Base-by-base conservation (phyloP, 352 stramenopile genomes). In the Pythium angustatum region DNA sequence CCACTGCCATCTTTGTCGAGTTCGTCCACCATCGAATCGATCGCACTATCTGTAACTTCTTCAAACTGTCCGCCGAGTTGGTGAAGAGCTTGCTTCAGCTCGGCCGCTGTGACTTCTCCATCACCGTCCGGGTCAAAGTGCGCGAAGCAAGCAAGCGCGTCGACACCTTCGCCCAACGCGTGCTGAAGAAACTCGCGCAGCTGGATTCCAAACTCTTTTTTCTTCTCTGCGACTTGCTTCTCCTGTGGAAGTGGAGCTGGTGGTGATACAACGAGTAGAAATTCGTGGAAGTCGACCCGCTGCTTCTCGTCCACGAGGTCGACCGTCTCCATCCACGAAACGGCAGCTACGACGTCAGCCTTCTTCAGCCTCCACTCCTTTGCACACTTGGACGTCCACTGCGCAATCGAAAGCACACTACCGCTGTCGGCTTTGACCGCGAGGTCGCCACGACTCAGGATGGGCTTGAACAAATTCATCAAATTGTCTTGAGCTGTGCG, bases 61-160 rank as follows among this genome's bases (percentile, higher is more conserved):
- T 77, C 62, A 56, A 90, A 86, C n/a, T 59, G 26, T 12, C 68
- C 68, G 2, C 71, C 80, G 8, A 95, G 72, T 7, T 74, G 69
- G 7, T 69, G 45, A 10, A 96, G 54, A 4, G 78, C 78, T 5
- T 36, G 36, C 22, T 76, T 74, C 6, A 96, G 76, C 62, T 95
- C 88, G 1, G 50, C 50, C 19, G 69, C 62, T 0, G 82, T 85
- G 31, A 94, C 73, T 50, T 81, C 62, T 17, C 77, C 80, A 17
- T 73, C 75, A 3, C 65, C 66, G 36, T 89, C 66, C 7, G 40
- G 57, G 59, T 91, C 85, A 50, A 91, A 85, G 59, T 87, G 77
- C 3, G 59, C 63, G 61, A 93, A 91, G 22, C 71, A 79, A 7
- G 67, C 30, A 5, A 72, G 67, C 2, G 88, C 63, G 31, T 87